Evolutionary conservation across 2,329 filamentous ascomycete species (phyloP), one percentile per base, ranked within the genome.

Genomic region (Moelleriella libera): DNA sequence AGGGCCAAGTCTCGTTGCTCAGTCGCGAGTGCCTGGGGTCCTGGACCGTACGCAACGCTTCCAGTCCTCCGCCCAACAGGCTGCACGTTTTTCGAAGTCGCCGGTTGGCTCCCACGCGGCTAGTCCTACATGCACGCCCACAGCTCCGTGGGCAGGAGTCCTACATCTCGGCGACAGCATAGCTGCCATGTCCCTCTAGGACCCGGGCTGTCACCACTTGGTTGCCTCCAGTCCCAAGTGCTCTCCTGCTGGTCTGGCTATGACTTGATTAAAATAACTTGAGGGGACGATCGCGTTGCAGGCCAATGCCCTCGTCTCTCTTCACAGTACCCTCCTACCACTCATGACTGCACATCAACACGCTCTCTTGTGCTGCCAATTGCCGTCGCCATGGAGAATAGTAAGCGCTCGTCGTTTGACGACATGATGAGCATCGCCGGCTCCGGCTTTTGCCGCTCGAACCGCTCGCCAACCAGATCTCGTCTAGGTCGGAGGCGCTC

Each of bases 371-470:
- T 30, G 2, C 10, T 30, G 42, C 14, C 42, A 30, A 9, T 43
- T 10, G 28, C 39, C 34, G 41, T 37, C 30, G 47, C 30, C 10
- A 54, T 55, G 50, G 48, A 52, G 6, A 43, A 14, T 21, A 37
- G 45, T 28, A 47, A 32, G 45, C 49, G 45, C 6, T 50, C 43
- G 28, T 52, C 52, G 37, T 47, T 51, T 32, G 53, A 53, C 37
- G 50, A 55, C n/a, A n/a, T n/a, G 11, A n/a, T 47, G 10, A 44
- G 48, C 39, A 44, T 44, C 30, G 37, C 50, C 6, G 43, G 48
- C 28, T 50, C 49, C 30, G 45, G 49, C 44, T 43, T 51, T 14
- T 48, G 50, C 41, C 48, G 49, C 9, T 45, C 49, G 28, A 50
- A 46, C 44, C 47, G 48, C n/a, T 48, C 48, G 39, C 49, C 50